Conservation (phyloP, 352 stramenopile species). For the Pythium rishiriense region DNA sequence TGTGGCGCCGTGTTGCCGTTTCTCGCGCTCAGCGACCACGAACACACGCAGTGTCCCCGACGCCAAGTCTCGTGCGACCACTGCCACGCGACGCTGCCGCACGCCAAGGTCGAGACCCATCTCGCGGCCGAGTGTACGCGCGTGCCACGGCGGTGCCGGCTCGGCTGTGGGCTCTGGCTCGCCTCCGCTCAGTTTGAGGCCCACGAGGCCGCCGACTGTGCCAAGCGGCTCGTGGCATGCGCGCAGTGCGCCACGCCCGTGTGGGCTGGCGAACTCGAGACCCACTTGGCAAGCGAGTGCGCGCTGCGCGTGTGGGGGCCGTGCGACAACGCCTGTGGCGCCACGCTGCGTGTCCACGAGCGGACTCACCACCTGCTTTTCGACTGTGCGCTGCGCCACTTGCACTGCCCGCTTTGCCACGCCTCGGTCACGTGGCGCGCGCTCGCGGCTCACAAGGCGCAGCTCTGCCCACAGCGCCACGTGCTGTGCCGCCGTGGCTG, state of each 20-base stretch:
- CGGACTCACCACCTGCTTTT: slow-evolving; percentile 58
- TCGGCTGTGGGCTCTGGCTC: slow-evolving; percentile 44
- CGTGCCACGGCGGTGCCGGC: slow-evolving; percentile 45
- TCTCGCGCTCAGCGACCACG: slow-evolving; percentile 48
- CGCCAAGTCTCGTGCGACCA: slow-evolving; percentile 54
- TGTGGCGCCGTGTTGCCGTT: slow-evolving; percentile 54
- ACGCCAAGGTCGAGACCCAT: slow-evolving; percentile 37
- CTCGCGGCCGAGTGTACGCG: slow-evolving; percentile 37
- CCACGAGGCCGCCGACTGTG: slow-evolving; percentile 50
- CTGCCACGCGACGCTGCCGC: slow-evolving; percentile 40
- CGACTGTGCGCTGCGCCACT: slow-evolving; percentile 44
- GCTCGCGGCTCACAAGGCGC: slow-evolving; percentile 42
- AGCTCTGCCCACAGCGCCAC: slow-evolving; percentile 51
- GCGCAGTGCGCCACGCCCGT: slow-evolving; percentile 42
- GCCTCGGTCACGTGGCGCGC: slow-evolving; percentile 34
- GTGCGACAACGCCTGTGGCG: slow-evolving; percentile 51
- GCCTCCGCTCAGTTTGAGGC: slow-evolving; percentile 20
- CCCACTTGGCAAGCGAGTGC: slow-evolving; percentile 50
- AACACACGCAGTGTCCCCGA: slow-evolving; percentile 44
- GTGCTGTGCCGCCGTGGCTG: slow-evolving; percentile 63
- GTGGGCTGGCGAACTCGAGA: slow-evolving; percentile 45
- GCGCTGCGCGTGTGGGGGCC: slow-evolving; percentile 45
- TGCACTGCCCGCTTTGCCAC: slow-evolving; percentile 55
- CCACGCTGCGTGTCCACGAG: slow-evolving; percentile 48
- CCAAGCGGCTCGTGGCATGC: slow-evolving; percentile 70